phyloP scores from a whole-genome alignment of 768 basidiomycete species.

The Naganishia kalamii region DNA sequence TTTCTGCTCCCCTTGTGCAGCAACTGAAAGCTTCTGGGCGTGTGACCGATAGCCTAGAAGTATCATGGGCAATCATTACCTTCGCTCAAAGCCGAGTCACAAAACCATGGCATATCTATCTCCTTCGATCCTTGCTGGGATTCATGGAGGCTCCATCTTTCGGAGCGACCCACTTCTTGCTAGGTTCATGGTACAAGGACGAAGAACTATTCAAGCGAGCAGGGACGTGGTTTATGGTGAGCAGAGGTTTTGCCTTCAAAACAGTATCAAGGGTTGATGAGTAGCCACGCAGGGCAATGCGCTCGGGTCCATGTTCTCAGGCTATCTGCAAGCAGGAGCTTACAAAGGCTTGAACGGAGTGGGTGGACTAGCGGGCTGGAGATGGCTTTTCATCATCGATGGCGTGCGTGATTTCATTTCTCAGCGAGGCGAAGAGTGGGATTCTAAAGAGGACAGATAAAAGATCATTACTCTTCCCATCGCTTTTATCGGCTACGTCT shows the following conservation, averaged over 20 bases:
- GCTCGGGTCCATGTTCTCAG: slow-evolving; percentile 10
- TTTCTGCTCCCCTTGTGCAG: not conserved
- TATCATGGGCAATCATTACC: slow-evolving; percentile 11
- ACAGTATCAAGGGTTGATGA: too few relatives aligned
- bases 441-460: not conserved
- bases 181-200: slow-evolving; percentile 24
- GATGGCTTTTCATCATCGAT: slow-evolving; percentile 27
- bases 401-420: not conserved
- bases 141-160: slow-evolving; percentile 36
- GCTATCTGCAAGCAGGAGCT: slow-evolving; percentile 19
- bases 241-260: not conserved
- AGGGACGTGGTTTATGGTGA: slow-evolving; percentile 21
- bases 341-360: slow-evolving; percentile 20
- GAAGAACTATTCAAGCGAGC: slow-evolving; percentile 22
- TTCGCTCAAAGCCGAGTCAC: not conserved
- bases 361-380: slow-evolving; percentile 23
- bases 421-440: not conserved
- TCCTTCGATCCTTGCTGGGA: slow-evolving; percentile 36
- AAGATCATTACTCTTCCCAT: slow-evolving; percentile 19
- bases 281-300: not conserved
- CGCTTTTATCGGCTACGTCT: slow-evolving; percentile 30
- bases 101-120: slow-evolving; percentile 30
- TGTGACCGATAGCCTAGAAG: slow-evolving; percentile 13
- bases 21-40: not conserved
- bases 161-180: slow-evolving; percentile 33